Percentiles rank a stretch among this genome's conserved stretches.
phyloP scores from a whole-genome alignment of 192 early-diverging fungal species.

The Allomyces arbusculus region DNA sequence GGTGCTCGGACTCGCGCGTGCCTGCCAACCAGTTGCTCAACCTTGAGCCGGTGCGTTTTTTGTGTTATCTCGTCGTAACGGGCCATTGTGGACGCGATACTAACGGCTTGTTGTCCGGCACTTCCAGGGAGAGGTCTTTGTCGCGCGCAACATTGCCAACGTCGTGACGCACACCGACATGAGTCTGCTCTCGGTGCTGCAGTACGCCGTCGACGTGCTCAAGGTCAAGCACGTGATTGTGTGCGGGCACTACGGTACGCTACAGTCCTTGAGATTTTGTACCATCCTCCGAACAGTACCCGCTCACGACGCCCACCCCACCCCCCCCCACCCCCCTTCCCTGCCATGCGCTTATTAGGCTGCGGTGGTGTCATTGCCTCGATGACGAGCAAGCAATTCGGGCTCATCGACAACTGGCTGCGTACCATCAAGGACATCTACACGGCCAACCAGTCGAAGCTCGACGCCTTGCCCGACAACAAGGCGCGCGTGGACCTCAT shows the following conservation, averaged over 20 bases:
- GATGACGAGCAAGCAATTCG: conserved; percentile 34
- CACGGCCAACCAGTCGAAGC: conserved; percentile 25
- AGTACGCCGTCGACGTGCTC: conserved; percentile 81
- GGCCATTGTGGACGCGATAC: too few species aligned
- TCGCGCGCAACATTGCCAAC: conserved; percentile 95
- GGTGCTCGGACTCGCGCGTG: conserved; percentile 71
- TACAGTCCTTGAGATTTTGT: neutral
- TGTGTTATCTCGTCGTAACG: too few species aligned
- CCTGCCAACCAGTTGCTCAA: conserved; percentile 55
- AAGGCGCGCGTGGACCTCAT: conserved; percentile 12
- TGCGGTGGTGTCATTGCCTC: conserved; percentile 53
- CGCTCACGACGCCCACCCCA: too few species aligned
- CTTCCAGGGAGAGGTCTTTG: conserved; percentile 86
- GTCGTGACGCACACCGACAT: conserved; percentile 63
- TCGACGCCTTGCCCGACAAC: conserved; percentile 15
- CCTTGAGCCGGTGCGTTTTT: conserved; percentile 15
- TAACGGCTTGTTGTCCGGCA: too few species aligned
- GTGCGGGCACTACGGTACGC: conserved; percentile 32
- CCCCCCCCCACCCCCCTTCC: too few species aligned
- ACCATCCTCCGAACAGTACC: neutral
- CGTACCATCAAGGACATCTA: conserved; percentile 69
- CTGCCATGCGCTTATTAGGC: too few species aligned
- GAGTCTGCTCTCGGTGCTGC: conserved; percentile 62
- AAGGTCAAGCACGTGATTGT: conserved; percentile 86
- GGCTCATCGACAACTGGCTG: conserved; percentile 82